phyloP scores from a whole-genome alignment of 2,329 filamentous ascomycete genomes.

The Pseudocercospora macadamiae region DNA sequence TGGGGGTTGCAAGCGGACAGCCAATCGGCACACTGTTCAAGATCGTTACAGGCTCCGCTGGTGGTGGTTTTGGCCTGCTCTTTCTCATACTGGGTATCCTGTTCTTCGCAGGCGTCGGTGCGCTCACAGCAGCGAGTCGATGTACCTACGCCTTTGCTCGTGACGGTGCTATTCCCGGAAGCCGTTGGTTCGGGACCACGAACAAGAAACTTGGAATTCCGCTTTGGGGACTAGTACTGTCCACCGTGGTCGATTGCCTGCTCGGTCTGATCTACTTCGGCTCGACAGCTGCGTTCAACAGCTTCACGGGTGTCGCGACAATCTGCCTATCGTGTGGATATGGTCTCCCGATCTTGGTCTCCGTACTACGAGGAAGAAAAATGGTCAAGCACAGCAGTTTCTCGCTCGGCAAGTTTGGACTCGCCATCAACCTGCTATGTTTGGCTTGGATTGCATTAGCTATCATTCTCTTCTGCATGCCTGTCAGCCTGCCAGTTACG shows the following conservation, averaged over 20 bases:
- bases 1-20: slow-evolving; percentile 70
- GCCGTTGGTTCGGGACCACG: slow-evolving; percentile 50
- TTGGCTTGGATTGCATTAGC: slow-evolving; percentile 72
- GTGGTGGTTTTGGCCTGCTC: slow-evolving; percentile 73
- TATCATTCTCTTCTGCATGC: slow-evolving; percentile 77
- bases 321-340: slow-evolving; percentile 78
- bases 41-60: slow-evolving; percentile 70
- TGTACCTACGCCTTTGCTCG: slow-evolving; percentile 75
- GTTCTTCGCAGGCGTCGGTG: slow-evolving; percentile 75
- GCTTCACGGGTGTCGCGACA: slow-evolving; percentile 77
- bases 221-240: slow-evolving; percentile 69
- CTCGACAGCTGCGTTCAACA: slow-evolving; percentile 74
- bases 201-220: slow-evolving; percentile 70
- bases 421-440: slow-evolving; percentile 67
- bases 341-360: slow-evolving; percentile 74
- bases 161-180: slow-evolving; percentile 66
- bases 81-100: slow-evolving; percentile 77
- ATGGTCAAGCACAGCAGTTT: slow-evolving; percentile 68
- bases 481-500: slow-evolving; percentile 41
- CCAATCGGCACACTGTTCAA: slow-evolving; percentile 78
- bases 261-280: slow-evolving; percentile 81
- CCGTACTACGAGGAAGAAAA: slow-evolving; percentile 66
- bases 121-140: slow-evolving; percentile 71
- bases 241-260: slow-evolving; percentile 68
- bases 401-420: slow-evolving; percentile 70